Evolutionary conservation across 306 rosid genomes (phyloP).

Genomic region (Oemleria cerasiformis): DNA sequence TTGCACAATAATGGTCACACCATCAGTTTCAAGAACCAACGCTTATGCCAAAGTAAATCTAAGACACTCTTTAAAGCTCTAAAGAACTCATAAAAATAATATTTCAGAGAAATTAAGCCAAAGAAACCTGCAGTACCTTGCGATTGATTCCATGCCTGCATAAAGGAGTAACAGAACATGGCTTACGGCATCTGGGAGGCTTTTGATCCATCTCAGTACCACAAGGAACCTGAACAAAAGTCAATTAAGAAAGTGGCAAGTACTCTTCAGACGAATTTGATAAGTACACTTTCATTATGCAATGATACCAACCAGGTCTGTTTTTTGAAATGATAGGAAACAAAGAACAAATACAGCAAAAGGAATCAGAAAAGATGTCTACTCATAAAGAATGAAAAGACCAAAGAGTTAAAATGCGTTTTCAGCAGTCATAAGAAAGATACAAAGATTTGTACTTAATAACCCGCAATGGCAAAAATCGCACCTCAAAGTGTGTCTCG

Average conservation of each 20-base stretch:
- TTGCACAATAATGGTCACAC: background rate
- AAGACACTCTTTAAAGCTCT: constrained; percentile 15
- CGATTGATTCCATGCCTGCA: constrained; percentile 66
- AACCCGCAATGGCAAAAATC: constrained; percentile 26
- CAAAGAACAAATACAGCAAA: background rate
- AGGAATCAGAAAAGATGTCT: background rate
- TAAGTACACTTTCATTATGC: background rate
- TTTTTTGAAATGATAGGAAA: background rate
- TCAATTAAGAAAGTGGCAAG: constrained; percentile 27
- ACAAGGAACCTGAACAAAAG: constrained; percentile 77
- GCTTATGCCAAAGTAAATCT: background rate
- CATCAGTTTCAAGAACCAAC: constrained; percentile 1
- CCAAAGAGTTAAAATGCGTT: background rate
- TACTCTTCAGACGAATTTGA: background rate
- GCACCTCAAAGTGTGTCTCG: constrained; percentile 88
- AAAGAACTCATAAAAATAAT: constrained; percentile 14
- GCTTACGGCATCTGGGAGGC: constrained; percentile 84
- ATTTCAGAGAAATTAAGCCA: constrained; percentile 20
- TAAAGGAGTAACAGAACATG: constrained; percentile 59
- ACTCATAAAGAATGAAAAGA: background rate
- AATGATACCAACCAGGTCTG: background rate
- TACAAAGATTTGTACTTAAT: too few relatives aligned
- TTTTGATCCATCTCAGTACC: constrained; percentile 92
- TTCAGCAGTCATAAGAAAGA: constrained; percentile 14
- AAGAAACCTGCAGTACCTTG: constrained; percentile 53